phyloP scores from a whole-genome alignment of 1,284 basidiomycete genomes.

The Cryptococcus sp. region DNA sequence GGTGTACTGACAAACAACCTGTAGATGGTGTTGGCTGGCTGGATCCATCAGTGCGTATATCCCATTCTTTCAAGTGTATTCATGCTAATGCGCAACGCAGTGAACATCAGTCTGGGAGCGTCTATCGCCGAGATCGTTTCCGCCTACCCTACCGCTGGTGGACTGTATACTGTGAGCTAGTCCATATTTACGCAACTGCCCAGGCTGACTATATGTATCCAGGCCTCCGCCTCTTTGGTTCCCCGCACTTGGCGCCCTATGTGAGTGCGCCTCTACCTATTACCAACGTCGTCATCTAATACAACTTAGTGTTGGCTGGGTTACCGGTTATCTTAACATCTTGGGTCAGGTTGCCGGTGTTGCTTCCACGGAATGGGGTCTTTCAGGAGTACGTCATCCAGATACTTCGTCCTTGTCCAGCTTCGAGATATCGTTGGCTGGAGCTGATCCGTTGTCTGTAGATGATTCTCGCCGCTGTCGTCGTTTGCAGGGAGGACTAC shows the following conservation, averaged over 20 bases:
- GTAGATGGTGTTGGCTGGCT: slow-evolving; percentile 44
- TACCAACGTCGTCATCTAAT: neutral
- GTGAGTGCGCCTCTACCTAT: slow-evolving; percentile 13
- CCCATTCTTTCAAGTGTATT: neutral
- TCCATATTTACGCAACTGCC: neutral
- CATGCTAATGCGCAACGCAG: slow-evolving; percentile 9
- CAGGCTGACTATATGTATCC: neutral
- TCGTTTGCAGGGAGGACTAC: slow-evolving; percentile 36
- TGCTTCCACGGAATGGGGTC: slow-evolving; percentile 73
- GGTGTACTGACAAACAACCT: neutral
- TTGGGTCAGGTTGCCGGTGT: slow-evolving; percentile 61
- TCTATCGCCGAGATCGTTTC: slow-evolving; percentile 46
- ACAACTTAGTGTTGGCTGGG: slow-evolving; percentile 52
- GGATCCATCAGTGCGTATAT: slow-evolving; percentile 34
- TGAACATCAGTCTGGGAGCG: slow-evolving; percentile 38
- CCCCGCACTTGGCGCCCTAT: slow-evolving; percentile 34
- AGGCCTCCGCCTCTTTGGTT: slow-evolving; percentile 31
- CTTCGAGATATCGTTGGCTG: neutral
- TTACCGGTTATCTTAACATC: slow-evolving; percentile 83
- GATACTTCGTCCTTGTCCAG: neutral
- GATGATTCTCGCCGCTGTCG: slow-evolving; percentile 69
- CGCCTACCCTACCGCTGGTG: slow-evolving; percentile 48
- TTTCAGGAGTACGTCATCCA: slow-evolving; percentile 48
- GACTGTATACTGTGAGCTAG: slow-evolving; percentile 36
- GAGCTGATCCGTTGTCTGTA: slow-evolving; percentile 53